phyloP scores from a whole-genome alignment of 2,329 filamentous ascomycete genomes.

The Magnaporthiopsis rhizophila region DNA sequence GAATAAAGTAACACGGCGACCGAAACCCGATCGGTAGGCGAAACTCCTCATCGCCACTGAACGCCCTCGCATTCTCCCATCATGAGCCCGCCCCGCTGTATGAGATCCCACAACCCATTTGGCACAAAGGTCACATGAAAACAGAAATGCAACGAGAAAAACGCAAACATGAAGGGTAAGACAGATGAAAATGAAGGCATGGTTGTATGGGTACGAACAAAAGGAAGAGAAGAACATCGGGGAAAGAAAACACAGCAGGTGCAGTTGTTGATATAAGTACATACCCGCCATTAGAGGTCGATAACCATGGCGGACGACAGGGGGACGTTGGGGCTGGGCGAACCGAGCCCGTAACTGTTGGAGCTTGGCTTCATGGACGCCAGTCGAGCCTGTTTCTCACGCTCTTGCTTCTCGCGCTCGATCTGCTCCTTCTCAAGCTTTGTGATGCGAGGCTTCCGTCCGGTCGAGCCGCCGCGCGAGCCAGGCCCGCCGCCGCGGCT shows the following conservation, averaged over 20 bases:
- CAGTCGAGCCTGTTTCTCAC: slow-evolving; percentile 44
- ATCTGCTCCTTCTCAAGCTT: slow-evolving; percentile 78
- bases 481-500: slow-evolving; percentile 49
- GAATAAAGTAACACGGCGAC: neutral
- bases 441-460: slow-evolving; percentile 75
- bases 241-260: neutral
- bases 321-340: slow-evolving; percentile 3
- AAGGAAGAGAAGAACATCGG: neutral
- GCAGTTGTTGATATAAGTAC: neutral
- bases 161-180: neutral
- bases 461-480: slow-evolving; percentile 66
- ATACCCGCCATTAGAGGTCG: slow-evolving; percentile 1
- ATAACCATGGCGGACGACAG: slow-evolving; percentile 14
- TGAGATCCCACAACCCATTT: neutral
- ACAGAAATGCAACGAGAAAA: neutral
- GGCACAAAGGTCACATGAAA: neutral
- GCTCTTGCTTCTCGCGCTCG: slow-evolving; percentile 72
- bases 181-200: neutral
- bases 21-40: neutral
- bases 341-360: slow-evolving; percentile 4
- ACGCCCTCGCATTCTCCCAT: neutral
- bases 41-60: neutral
- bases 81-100: neutral
- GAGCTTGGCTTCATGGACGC: slow-evolving; percentile 22
- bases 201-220: neutral